Percentiles rank a stretch among this genome's conserved stretches.
Conservation (phyloP, 2,329 filamentous ascomycete genomes). For the Pseudovirgaria hyperparasitica region DNA sequence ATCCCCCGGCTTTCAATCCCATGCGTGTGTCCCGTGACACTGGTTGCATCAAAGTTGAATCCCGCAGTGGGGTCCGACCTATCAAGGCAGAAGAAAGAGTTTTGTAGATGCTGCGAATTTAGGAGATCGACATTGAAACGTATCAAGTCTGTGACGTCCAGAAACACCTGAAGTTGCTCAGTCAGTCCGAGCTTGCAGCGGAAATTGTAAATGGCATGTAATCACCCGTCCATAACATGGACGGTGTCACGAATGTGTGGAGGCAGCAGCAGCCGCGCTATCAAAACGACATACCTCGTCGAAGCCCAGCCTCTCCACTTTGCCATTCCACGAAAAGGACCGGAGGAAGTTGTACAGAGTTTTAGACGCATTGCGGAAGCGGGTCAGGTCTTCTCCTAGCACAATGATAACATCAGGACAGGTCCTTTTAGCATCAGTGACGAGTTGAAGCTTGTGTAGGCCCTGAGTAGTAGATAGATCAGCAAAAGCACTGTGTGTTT, state of each 20-base stretch:
- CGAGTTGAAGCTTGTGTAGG: conserved; percentile 71
- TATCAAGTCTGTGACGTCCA: conserved; percentile 78
- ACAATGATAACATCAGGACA: conserved; percentile 78
- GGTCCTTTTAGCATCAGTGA: conserved; percentile 64
- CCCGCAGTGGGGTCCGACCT: conserved; percentile 63
- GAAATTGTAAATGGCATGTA: too few species aligned
- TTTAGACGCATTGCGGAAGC: conserved; percentile 80
- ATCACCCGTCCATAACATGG: too few species aligned
- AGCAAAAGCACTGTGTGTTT: conserved; percentile 7
- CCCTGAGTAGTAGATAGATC: conserved; percentile 26
- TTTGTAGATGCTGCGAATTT: conserved; percentile 48
- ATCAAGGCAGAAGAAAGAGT: conserved; percentile 72
- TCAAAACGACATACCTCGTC: too few species aligned
- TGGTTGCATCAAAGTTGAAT: conserved; percentile 64
- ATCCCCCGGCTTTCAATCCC: too few species aligned
- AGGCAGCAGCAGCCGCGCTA: too few species aligned
- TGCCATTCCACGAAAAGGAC: conserved; percentile 62
- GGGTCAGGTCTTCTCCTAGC: conserved; percentile 60
- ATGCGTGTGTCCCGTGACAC: conserved; percentile 51
- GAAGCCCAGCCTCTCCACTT: conserved; percentile 72
- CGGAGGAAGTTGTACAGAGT: conserved; percentile 61
- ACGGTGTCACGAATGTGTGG: too few species aligned
- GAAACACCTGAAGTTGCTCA: conserved; percentile 45
- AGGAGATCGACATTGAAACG: conserved; percentile 66
- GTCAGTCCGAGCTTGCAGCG: conserved; percentile 2